Conservation (phyloP, 805 yeast species). For the Starmerella geochares region DNA sequence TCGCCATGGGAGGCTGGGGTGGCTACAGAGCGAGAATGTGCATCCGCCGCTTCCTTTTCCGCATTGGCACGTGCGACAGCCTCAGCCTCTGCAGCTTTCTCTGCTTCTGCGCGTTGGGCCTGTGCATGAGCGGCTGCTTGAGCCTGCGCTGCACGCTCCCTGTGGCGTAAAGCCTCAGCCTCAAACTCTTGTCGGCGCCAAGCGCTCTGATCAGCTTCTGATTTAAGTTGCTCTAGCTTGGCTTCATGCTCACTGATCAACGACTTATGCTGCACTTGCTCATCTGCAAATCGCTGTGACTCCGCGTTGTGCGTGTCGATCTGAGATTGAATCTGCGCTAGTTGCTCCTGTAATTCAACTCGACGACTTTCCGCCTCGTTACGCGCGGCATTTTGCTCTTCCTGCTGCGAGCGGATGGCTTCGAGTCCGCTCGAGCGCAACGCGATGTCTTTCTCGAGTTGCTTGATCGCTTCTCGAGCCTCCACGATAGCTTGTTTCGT, state of each 20-base stretch:
- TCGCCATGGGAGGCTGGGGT: not conserved
- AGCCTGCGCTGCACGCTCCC: conserved; percentile 14
- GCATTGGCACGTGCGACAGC: conserved; percentile 9
- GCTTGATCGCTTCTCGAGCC: conserved; percentile 43
- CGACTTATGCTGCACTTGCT: conserved; percentile 7
- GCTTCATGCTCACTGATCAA: conserved; percentile 12
- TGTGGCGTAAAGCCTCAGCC: conserved; percentile 19
- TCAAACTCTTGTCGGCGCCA: conserved; percentile 16
- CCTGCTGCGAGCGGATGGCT: conserved; percentile 25
- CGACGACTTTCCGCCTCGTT: not conserved
- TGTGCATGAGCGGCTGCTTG: conserved; percentile 8
- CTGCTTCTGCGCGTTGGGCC: conserved; percentile 6
- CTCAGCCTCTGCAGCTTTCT: conserved; percentile 12
- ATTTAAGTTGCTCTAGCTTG: conserved; percentile 1
- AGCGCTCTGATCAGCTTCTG: conserved; percentile 12
- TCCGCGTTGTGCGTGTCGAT: conserved; percentile 8
- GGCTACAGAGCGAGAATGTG: not conserved
- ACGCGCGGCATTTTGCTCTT: conserved; percentile 8
- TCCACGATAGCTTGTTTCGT: conserved; percentile 54
- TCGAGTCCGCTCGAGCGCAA: conserved; percentile 24
- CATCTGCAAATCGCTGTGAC: not conserved
- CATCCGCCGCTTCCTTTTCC: conserved; percentile 2
- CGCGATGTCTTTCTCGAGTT: conserved; percentile 25
- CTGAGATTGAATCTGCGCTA: conserved; percentile 16
- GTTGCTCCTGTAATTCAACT: conserved; percentile 26